Conservation (phyloP, 495 filamentous ascomycete genomes). For the Corynascus novoguineensis region DNA sequence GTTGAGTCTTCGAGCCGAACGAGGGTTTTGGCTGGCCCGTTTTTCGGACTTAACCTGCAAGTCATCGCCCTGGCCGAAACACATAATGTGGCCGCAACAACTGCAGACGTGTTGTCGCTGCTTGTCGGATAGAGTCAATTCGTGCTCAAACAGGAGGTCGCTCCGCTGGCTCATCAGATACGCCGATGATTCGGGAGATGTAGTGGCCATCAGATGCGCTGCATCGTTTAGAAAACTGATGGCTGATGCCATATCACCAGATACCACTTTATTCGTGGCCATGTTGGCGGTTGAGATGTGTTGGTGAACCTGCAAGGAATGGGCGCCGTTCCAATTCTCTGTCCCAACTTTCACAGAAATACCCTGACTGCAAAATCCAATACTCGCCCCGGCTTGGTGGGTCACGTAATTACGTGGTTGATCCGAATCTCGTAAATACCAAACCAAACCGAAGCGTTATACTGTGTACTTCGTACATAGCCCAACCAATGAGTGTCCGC, state of each 20-base stretch:
- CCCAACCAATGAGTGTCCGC: no score
- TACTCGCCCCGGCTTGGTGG: background rate
- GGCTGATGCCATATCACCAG: constrained; percentile 24
- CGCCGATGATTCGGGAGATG: constrained; percentile 45
- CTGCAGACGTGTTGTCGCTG: constrained; percentile 45
- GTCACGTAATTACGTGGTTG: background rate
- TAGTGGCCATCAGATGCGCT: constrained; percentile 42
- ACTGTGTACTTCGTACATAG: no score
- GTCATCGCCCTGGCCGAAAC: constrained; percentile 37
- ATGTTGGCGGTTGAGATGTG: background rate
- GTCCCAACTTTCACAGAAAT: background rate
- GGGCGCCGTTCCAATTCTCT: no score
- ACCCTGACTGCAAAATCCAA: no score
- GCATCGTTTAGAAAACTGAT: constrained; percentile 45
- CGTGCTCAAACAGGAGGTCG: constrained; percentile 38
- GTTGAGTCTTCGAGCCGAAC: constrained; percentile 1
- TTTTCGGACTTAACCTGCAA: constrained; percentile 34
- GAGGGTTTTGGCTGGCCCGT: constrained; percentile 11
- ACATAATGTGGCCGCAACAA: constrained; percentile 50
- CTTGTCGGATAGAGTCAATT: constrained; percentile 36
- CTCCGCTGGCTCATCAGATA: constrained; percentile 45
- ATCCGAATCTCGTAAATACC: no score
- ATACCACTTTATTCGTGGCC: constrained; percentile 23
- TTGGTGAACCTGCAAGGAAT: no score
- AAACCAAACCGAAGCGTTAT: no score